A percentile compares a stretch with the other conserved stretches of the same genome.
phyloP scores from a whole-genome alignment of 768 basidiomycete species.

The Lactarius sanguifluus region DNA sequence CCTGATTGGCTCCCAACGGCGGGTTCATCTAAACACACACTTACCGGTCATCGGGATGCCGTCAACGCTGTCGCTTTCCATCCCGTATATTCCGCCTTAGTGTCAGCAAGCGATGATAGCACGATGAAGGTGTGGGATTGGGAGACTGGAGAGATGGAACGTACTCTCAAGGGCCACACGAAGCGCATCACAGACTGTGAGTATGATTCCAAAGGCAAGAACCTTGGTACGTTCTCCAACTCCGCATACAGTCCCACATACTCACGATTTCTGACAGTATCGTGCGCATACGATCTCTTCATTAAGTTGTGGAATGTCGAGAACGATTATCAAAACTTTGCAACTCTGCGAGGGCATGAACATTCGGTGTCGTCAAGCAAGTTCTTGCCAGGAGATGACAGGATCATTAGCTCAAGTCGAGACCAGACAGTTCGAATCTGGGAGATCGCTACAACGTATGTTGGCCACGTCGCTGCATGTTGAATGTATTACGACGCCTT shows the following conservation, averaged over 20 bases:
- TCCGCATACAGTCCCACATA: background rate
- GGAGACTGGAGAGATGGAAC: constrained; percentile 60
- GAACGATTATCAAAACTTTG: constrained; percentile 55
- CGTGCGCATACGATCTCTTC: constrained; percentile 55
- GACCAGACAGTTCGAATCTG: constrained; percentile 56
- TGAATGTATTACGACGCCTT: background rate
- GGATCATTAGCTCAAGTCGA: constrained; percentile 53
- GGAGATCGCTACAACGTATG: constrained; percentile 55
- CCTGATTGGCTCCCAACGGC: constrained; percentile 54
- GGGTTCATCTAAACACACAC: constrained; percentile 41
- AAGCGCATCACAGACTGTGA: constrained; percentile 58
- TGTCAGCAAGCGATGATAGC: constrained; percentile 54
- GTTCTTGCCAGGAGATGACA: constrained; percentile 53
- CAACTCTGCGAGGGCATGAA: constrained; percentile 58
- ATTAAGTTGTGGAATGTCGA: constrained; percentile 58
- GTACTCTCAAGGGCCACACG: constrained; percentile 61
- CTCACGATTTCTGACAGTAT: constrained; percentile 39
- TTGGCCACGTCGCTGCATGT: constrained; percentile 2
- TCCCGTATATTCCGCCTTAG: constrained; percentile 51
- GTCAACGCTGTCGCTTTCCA: constrained; percentile 56
- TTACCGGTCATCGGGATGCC: constrained; percentile 48
- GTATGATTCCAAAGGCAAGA: constrained; percentile 52
- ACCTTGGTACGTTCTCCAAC: constrained; percentile 42
- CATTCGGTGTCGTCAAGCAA: constrained; percentile 55
- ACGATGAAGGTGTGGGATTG: constrained; percentile 63